Conservation (phyloP, 345 rosid genomes). For the Crucihimalaya himalaica region DNA sequence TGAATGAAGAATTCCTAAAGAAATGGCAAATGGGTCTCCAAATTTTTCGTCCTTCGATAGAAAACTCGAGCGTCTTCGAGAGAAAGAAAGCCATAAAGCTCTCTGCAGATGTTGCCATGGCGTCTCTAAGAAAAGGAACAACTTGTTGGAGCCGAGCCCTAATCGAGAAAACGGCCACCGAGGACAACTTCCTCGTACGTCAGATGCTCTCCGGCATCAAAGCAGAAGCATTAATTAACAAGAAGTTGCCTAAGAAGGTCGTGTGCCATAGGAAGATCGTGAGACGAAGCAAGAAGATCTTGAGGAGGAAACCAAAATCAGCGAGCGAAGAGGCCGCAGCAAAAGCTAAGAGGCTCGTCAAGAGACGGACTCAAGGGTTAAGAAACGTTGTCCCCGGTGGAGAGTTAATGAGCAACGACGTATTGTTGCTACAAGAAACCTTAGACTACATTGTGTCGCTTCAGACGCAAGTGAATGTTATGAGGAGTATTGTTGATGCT, state of each 20-base stretch:
- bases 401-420: constrained; percentile 58
- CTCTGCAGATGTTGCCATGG: constrained; percentile 88
- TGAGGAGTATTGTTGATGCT: constrained; percentile 58
- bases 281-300: constrained; percentile 66
- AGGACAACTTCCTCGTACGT: constrained; percentile 44
- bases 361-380: constrained; percentile 59
- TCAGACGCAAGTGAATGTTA: constrained; percentile 80
- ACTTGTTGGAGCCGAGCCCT: constrained; percentile 87
- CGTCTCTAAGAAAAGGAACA: constrained; percentile 64
- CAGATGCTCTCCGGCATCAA: constrained; percentile 48
- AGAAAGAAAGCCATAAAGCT: constrained; percentile 79
- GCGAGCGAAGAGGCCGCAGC: constrained; percentile 30
- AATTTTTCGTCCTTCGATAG: constrained; percentile 43
- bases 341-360: constrained; percentile 58
- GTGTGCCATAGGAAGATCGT: constrained; percentile 43
- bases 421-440: constrained; percentile 73
- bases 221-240: constrained; percentile 32
- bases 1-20: constrained; percentile 69
- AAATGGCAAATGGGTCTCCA: constrained; percentile 76
- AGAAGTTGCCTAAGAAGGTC: constrained; percentile 26
- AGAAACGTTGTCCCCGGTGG: constrained; percentile 80
- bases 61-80: constrained; percentile 52
- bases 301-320: constrained; percentile 42
- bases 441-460: constrained; percentile 80
- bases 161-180: constrained; percentile 52